Evolutionary conservation across 2,329 filamentous ascomycete genomes (phyloP).

Genomic region (Pseudonectria buxi): DNA sequence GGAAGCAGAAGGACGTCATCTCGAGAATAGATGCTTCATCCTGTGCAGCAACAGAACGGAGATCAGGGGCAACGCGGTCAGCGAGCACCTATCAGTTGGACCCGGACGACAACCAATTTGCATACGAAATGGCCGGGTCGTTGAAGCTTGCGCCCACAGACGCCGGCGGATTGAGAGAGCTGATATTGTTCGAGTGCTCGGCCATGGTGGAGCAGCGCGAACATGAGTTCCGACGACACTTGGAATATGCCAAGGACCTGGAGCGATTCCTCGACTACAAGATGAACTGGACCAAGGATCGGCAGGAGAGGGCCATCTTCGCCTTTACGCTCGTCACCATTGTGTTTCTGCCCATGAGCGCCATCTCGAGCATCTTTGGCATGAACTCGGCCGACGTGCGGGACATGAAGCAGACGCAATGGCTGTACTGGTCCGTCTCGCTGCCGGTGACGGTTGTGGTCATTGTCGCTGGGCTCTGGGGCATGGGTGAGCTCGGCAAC

Average conservation of each 20-base stretch:
- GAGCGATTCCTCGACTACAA: constrained; percentile 27
- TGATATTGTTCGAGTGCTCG: constrained; percentile 34
- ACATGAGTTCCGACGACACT: constrained; percentile 25
- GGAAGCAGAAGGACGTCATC: constrained; percentile 20
- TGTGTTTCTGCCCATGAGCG: constrained; percentile 40
- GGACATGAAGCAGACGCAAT: constrained; percentile 41
- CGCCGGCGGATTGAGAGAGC: constrained; percentile 29
- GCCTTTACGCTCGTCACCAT: constrained; percentile 45
- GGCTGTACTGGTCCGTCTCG: constrained; percentile 44
- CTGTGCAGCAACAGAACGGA: too few species aligned
- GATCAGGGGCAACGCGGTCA: too few species aligned
- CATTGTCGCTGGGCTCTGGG: constrained; percentile 33
- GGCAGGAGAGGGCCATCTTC: constrained; percentile 42
- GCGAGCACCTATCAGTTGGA: too few species aligned
- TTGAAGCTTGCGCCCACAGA: constrained; percentile 32
- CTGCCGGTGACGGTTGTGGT: constrained; percentile 39
- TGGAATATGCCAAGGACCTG: constrained; percentile 25
- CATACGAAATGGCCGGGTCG: constrained; percentile 20
- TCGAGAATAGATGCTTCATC: too few species aligned
- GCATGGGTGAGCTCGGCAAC: constrained; percentile 36
- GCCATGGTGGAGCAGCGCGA: constrained; percentile 31
- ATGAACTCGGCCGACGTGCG: constrained; percentile 47
- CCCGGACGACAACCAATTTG: constrained; percentile 17
- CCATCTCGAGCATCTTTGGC: constrained; percentile 43
- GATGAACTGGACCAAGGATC: constrained; percentile 35